Conservation (phyloP, 345 rosid genomes). For the Arabis hirsuta region DNA sequence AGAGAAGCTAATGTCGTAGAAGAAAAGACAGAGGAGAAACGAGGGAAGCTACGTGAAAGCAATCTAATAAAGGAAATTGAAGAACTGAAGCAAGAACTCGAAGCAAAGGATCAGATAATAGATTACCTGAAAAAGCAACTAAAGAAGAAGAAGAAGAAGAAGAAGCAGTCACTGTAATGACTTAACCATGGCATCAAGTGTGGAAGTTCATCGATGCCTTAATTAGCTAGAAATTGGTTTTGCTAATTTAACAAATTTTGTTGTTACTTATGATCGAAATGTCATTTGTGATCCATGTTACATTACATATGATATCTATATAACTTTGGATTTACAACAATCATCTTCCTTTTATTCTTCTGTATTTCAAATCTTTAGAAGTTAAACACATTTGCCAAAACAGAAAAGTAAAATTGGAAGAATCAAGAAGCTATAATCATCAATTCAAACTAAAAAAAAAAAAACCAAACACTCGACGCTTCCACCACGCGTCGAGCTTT, state of each 20-base stretch:
- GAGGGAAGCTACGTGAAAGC: not conserved
- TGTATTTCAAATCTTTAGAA: too few relatives aligned
- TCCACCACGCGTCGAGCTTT: too few relatives aligned
- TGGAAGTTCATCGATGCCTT: conserved; percentile 3
- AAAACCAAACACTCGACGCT: too few relatives aligned
- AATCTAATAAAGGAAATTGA: not conserved
- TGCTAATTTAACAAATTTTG: not conserved
- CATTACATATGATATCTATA: too few relatives aligned
- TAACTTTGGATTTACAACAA: too few relatives aligned
- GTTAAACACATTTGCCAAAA: too few relatives aligned
- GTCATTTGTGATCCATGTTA: too few relatives aligned
- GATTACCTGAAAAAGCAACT: not conserved
- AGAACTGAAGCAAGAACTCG: conserved; percentile 15
- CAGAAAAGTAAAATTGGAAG: too few relatives aligned
- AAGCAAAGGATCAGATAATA: not conserved
- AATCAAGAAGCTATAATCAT: too few relatives aligned
- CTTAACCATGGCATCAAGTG: not conserved
- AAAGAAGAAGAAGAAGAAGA: conserved; percentile 8
- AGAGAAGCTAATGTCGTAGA: not conserved
- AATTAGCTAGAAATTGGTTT: not conserved
- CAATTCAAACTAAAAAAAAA: too few relatives aligned
- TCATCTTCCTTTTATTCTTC: too few relatives aligned
- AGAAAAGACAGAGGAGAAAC: not conserved
- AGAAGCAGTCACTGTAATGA: not conserved
- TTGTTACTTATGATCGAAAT: too few relatives aligned